These are phyloP conservation scores for Helminthosporium solani DNA, from an alignment of 2,329 filamentous ascomycete species.

Conservation along the genomic window DNA sequence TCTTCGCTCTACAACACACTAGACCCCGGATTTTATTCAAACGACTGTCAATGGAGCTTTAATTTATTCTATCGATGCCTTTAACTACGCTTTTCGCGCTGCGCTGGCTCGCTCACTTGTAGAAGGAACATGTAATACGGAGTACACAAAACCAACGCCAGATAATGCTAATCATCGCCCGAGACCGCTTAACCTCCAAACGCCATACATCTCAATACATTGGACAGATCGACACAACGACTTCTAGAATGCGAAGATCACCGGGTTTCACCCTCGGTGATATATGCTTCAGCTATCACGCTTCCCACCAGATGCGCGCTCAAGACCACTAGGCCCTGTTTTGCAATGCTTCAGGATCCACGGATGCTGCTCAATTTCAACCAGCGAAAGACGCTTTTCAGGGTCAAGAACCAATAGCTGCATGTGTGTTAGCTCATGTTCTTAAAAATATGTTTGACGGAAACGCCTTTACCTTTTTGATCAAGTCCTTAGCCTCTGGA, in stretches of 20 bases:
- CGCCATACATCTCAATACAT: constrained; percentile 16
- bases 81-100: no score
- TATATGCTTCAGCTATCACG: constrained; percentile 18
- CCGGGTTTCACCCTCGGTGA: constrained; percentile 9
- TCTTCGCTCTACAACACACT: constrained; percentile 18
- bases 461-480: constrained; percentile 72
- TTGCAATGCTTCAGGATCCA: constrained; percentile 97
- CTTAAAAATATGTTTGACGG: neutral
- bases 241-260: neutral
- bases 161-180: constrained; percentile 9
- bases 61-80: no score
- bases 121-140: neutral
- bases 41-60: no score
- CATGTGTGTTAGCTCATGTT: constrained; percentile 8
- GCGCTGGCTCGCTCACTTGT: neutral
- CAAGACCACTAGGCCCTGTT: constrained; percentile 35
- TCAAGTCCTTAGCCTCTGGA: constrained; percentile 84
- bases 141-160: constrained; percentile 10
- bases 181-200: constrained; percentile 4
- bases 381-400: constrained; percentile 86
- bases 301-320: constrained; percentile 32
- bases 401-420: constrained; percentile 81
- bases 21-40: neutral
- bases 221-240: constrained; percentile 8
- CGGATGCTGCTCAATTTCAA: constrained; percentile 84